Percentiles rank a stretch among this genome's conserved stretches.
These are phyloP conservation scores for Trichoderma erinaceum DNA, from an alignment of 495 filamentous ascomycete genomes.

Conservation along the genomic window DNA sequence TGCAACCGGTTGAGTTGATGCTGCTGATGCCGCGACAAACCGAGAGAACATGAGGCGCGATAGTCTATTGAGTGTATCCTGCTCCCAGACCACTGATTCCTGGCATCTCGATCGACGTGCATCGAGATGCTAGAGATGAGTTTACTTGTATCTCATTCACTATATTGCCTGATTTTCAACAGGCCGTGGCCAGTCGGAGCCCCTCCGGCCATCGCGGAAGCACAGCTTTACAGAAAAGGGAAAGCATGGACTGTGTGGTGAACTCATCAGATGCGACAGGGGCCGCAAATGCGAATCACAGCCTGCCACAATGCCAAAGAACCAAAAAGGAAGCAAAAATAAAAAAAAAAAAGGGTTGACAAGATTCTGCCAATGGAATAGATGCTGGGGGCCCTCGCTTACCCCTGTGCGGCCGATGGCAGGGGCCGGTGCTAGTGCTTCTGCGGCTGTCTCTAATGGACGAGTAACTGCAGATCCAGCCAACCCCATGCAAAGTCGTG, in stretches of 20 bases:
- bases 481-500: conserved; percentile 5
- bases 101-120: not conserved
- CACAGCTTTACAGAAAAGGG: not conserved
- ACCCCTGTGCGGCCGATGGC: not conserved
- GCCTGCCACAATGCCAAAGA: conserved; percentile 3
- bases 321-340: not conserved
- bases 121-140: not conserved
- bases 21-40: not conserved
- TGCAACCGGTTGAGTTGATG: not conserved
- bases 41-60: not conserved
- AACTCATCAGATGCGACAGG: not conserved
- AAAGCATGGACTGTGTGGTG: not conserved
- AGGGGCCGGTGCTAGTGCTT: not conserved
- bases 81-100: not conserved
- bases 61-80: not conserved
- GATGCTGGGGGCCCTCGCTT: conserved; percentile 4
- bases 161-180: not conserved
- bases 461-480: conserved; percentile 3
- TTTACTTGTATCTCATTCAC: not conserved
- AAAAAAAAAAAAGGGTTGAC: not conserved
- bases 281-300: conserved; percentile 4
- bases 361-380: not conserved
- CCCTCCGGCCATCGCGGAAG: not conserved
- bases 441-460: not conserved
- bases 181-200: not conserved